A percentile compares a stretch with the other conserved stretches of the same genome.
phyloP scores from a whole-genome alignment of 1,139 yeast genomes.

The Scheffersomyces quercinus region DNA sequence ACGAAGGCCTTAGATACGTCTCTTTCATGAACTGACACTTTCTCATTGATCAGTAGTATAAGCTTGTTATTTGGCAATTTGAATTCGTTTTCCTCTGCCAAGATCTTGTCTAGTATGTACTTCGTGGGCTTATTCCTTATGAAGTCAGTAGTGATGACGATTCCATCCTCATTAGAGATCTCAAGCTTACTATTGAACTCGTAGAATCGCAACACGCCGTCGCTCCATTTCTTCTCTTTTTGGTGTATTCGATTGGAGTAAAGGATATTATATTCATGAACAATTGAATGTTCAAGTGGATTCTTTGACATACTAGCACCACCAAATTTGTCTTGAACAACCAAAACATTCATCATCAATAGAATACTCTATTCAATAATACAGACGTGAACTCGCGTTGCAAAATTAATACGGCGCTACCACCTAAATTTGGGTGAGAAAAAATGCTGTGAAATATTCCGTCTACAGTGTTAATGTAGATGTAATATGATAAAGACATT shows the following conservation, averaged over 20 bases:
- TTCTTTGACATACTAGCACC: background rate
- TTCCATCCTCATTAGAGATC: constrained; percentile 36
- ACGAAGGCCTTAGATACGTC: background rate
- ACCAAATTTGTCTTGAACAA: too few species aligned
- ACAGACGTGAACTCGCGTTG: too few species aligned
- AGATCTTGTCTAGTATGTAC: constrained; percentile 12
- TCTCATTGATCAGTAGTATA: constrained; percentile 18
- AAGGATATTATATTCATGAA: constrained; percentile 38
- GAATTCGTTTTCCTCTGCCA: constrained; percentile 13
- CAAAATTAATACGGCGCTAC: too few species aligned
- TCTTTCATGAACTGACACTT: constrained; percentile 1
- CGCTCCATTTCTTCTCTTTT: constrained; percentile 55
- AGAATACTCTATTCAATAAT: too few species aligned
- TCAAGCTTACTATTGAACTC: constrained; percentile 50
- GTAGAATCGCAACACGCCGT: constrained; percentile 50
- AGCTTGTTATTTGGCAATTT: constrained; percentile 17
- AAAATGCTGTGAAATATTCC: too few species aligned
- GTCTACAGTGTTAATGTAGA: too few species aligned
- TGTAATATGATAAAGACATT: too few species aligned
- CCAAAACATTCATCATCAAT: too few species aligned
- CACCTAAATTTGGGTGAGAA: too few species aligned
- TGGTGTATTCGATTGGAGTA: constrained; percentile 50
- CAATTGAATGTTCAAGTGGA: constrained; percentile 22
- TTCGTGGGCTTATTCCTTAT: constrained; percentile 12
- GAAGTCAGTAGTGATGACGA: constrained; percentile 37